phyloP scores from a whole-genome alignment of 2,329 filamentous ascomycete genomes.

The Boeremia exigua region DNA sequence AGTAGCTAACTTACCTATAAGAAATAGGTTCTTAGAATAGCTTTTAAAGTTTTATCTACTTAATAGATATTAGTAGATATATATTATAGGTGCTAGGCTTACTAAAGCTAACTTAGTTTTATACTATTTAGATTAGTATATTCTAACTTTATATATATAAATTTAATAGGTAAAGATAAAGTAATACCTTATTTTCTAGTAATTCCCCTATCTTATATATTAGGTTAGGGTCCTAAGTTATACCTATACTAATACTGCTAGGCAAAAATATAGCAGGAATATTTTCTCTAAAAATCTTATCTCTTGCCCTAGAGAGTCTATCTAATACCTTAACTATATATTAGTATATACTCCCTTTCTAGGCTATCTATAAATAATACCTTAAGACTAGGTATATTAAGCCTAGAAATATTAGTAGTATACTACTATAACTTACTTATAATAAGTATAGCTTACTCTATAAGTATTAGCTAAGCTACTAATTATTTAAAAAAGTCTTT shows the following conservation, averaged over 20 bases:
- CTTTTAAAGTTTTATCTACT: constrained; percentile 21
- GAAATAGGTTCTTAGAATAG: constrained; percentile 18
- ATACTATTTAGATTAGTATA: neutral
- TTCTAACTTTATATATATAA: no score
- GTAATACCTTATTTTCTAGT: neutral
- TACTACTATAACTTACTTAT: neutral
- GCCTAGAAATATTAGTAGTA: constrained; percentile 8
- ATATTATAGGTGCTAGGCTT: constrained; percentile 34
- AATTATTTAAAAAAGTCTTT: no score
- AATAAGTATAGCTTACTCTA: no score
- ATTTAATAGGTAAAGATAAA: neutral
- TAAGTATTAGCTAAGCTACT: no score
- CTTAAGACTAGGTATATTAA: neutral
- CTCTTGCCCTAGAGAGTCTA: neutral
- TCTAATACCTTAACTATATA: no score
- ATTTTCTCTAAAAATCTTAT: neutral
- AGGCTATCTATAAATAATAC: no score
- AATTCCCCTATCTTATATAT: neutral
- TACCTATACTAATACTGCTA: no score
- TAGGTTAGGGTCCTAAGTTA: neutral
- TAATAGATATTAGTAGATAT: constrained; percentile 21
- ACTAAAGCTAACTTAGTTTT: constrained; percentile 16
- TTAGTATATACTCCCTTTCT: no score
- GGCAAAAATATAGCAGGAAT: neutral
- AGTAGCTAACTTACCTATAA: neutral